A percentile compares a stretch with the other conserved stretches of the same genome.
Evolutionary conservation across 148 eudicot genomes (phyloP).

Genomic region (Bassia scoparia): DNA sequence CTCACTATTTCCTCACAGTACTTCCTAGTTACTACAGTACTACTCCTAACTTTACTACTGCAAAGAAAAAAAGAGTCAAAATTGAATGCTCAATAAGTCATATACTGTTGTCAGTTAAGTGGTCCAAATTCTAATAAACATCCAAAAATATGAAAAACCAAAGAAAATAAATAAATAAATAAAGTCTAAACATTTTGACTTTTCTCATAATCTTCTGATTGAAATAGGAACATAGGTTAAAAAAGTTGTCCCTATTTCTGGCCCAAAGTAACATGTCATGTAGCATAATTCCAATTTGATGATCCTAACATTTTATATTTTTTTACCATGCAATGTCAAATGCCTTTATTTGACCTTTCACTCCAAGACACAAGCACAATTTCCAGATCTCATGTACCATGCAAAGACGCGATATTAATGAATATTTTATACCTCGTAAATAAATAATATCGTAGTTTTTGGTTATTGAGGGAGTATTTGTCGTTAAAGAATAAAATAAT

Average conservation of each 20-base stretch:
- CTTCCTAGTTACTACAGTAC: neutral
- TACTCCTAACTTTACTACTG: neutral
- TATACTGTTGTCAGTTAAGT: slow-evolving; percentile 18
- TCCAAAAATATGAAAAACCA: neutral
- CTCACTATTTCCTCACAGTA: too few relatives aligned
- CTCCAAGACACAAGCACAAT: slow-evolving; percentile 31
- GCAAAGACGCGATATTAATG: too few relatives aligned
- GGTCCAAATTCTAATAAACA: slow-evolving; percentile 31
- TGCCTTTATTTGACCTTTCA: slow-evolving; percentile 34
- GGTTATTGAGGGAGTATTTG: too few relatives aligned
- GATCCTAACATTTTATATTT: slow-evolving; percentile 26
- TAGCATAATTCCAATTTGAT: slow-evolving; percentile 33
- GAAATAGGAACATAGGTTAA: slow-evolving; percentile 24
- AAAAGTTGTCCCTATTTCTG: slow-evolving; percentile 28
- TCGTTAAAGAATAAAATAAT: neutral
- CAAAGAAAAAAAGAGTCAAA: slow-evolving; percentile 26
- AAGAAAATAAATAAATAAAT: neutral
- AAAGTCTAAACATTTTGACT: slow-evolving; percentile 30
- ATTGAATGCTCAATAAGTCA: slow-evolving; percentile 18
- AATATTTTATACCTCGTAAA: too few relatives aligned
- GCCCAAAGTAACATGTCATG: slow-evolving; percentile 29
- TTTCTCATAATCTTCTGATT: slow-evolving; percentile 19
- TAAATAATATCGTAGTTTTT: too few relatives aligned
- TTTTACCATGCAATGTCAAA: slow-evolving; percentile 23
- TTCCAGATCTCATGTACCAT: slow-evolving; percentile 12